A percentile compares a stretch with the other conserved stretches of the same genome.
Conservation (phyloP, 2,329 filamentous ascomycete species). For the Fusarium hainanense region DNA sequence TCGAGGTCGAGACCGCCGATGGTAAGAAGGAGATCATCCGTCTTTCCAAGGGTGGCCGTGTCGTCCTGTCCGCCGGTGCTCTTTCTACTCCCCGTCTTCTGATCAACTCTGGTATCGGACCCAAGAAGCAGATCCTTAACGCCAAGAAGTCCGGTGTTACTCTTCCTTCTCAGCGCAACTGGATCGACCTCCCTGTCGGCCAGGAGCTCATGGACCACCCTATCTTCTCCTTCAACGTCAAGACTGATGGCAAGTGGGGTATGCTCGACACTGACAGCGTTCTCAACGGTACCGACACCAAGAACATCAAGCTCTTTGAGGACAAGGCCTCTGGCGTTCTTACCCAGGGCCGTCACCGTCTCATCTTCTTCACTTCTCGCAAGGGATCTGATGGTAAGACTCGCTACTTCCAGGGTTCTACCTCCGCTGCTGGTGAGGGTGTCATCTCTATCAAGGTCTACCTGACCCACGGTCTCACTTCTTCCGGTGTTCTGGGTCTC, state of each 20-base stretch:
- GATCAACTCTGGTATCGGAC: slow-evolving; percentile 69
- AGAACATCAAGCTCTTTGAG: slow-evolving; percentile 73
- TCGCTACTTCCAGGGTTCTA: slow-evolving; percentile 74
- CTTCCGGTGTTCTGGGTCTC: slow-evolving; percentile 71
- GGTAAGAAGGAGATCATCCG: slow-evolving; percentile 67
- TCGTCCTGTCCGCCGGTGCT: slow-evolving; percentile 73
- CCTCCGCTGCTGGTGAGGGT: slow-evolving; percentile 69
- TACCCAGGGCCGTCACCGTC: slow-evolving; percentile 71
- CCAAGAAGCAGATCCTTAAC: slow-evolving; percentile 66
- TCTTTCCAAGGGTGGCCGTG: slow-evolving; percentile 68
- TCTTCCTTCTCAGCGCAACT: slow-evolving; percentile 61
- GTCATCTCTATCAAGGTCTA: slow-evolving; percentile 67
- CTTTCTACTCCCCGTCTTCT: slow-evolving; percentile 76
- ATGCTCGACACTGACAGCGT: slow-evolving; percentile 57
- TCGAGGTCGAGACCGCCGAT: slow-evolving; percentile 66
- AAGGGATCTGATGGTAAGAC: slow-evolving; percentile 67
- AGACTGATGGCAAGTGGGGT: slow-evolving; percentile 34
- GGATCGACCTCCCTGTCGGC: slow-evolving; percentile 68
- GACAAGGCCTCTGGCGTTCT: slow-evolving; percentile 67
- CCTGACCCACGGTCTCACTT: slow-evolving; percentile 71
- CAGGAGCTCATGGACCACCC: slow-evolving; percentile 66
- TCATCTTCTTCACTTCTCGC: slow-evolving; percentile 67
- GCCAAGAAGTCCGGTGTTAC: slow-evolving; percentile 62
- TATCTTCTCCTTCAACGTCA: slow-evolving; percentile 50
- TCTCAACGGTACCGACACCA: slow-evolving; percentile 57